Evolutionary conservation across 805 yeast genomes (phyloP), one percentile per base, ranked within the genome.

Genomic region (Gaillardinia entomophila): DNA sequence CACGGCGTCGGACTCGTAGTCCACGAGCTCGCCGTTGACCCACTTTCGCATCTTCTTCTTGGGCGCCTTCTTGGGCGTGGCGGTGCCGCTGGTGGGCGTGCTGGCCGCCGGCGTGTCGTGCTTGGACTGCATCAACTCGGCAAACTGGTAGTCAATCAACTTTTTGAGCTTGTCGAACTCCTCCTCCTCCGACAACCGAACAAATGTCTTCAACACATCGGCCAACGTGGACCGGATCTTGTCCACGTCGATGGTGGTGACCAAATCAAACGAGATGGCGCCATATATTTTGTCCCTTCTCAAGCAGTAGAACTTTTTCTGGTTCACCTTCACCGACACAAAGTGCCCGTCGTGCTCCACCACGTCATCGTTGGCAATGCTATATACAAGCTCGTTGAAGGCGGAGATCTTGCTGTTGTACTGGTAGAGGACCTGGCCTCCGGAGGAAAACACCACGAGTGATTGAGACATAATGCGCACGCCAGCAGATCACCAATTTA

Each of bases 381-480:
- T 40, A 24, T 52, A 42, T 16, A 65, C 51, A 26, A 62, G 50
- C 26, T 63, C 71, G 39, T 65, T 66, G 47, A 65, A 65, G 2
- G 68, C 66, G 12, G 54, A 41, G 26, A 54, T 46, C 34, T 59
- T 62, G 33, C 37, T 54, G 40, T 63, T 64, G 44, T 37, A 46
- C 43, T 57, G 68, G 38, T 62, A 65, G 27, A 54, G 53, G 4
- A 65, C 46, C 35, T 45, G 46, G 3, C 71, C 71, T 2, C 66
- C 57, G 6, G 60, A 49, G 28, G 45, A 41, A 31, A 64, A 65
- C 18, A 66, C 43, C 12, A 62, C 47, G 34, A 66, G 49, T 7
- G 66, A 62, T 27, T 63, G 68, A 11, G 70, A 66, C 71, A 65
- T 63, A 14, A n/a, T n/a, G n/a, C n/a, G n/a, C n/a, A n/a, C n/a